A percentile compares a stretch with the other conserved stretches of the same genome.
Conservation (phyloP, 1,139 yeast species). For the Candida anutae region DNA sequence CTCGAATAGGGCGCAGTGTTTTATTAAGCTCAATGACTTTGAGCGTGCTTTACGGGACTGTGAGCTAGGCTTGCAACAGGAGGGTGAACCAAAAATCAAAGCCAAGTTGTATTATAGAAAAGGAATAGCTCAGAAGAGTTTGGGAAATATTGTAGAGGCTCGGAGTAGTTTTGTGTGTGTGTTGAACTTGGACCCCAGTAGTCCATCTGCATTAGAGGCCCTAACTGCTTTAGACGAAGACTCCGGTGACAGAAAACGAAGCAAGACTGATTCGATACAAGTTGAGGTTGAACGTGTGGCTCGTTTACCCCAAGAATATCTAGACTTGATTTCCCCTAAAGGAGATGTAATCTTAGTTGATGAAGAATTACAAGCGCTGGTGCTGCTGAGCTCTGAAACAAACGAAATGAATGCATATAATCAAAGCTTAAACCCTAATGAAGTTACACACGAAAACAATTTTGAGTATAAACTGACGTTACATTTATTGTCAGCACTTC, state of each 20-base stretch:
- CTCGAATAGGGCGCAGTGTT: slow-evolving; percentile 75
- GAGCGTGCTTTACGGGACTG: slow-evolving; percentile 57
- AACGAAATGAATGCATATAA: background rate
- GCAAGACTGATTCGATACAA: slow-evolving; percentile 5
- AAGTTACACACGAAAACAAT: background rate
- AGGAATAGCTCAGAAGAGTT: slow-evolving; percentile 38
- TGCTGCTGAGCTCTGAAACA: too few relatives aligned
- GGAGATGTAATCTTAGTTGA: background rate
- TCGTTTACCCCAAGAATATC: slow-evolving; percentile 34
- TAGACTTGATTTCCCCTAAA: slow-evolving; percentile 1
- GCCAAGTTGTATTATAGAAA: slow-evolving; percentile 54
- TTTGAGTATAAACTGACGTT: slow-evolving; percentile 17
- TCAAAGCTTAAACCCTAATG: slow-evolving; percentile 1
- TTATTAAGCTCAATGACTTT: slow-evolving; percentile 48
- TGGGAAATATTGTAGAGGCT: slow-evolving; percentile 26
- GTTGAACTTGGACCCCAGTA: slow-evolving; percentile 37
- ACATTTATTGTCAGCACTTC: slow-evolving; percentile 21
- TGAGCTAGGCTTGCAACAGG: slow-evolving; percentile 43
- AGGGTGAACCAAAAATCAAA: slow-evolving; percentile 21
- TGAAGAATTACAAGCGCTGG: too few relatives aligned
- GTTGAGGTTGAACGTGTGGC: slow-evolving; percentile 33
- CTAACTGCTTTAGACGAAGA: slow-evolving; percentile 9
- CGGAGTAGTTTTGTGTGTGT: slow-evolving; percentile 31
- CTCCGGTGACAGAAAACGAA: slow-evolving; percentile 8
- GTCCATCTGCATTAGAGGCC: slow-evolving; percentile 25